Evolutionary conservation across 2,329 filamentous ascomycete genomes (phyloP), one percentile per base, ranked within the genome.

Genomic region (Penicillium corylophilum): DNA sequence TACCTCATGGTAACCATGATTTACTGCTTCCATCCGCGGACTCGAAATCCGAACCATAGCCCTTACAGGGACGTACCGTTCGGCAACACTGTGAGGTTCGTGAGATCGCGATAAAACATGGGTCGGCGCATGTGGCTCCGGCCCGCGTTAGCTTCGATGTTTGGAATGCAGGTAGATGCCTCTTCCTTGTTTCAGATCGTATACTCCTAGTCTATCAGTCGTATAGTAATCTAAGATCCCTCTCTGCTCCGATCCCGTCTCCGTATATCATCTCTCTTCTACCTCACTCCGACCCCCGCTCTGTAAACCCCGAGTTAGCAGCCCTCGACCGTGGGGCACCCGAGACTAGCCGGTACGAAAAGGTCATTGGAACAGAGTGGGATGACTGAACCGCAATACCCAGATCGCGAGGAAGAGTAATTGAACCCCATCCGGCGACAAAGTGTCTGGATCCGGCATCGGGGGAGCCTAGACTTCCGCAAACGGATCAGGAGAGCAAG

Each of bases 31-130:
- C 35, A 38, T 41, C 33, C 49, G 44, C 43, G 46, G 51, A 49
- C 8, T 29, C 41, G 26, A 41, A 40, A 26, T 26, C 43, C 38
- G 33, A 28, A 40, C 44, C 38, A 31, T 28, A 16, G 23, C 31
- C 38, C 16, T 22, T 24, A 31, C 41, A 36, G 33, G 41, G 28
- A 18, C 40, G 54, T 54, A 56, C 54, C 54, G 51, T 26, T 43
- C 47, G 51, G 46, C 5, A 24, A 18, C 36, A 16, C n/a, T 10
- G 20, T 31, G 43, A 49, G 54, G 51, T 35, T 54, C 50, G 38
- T 33, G 42, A 33, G 15, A 41, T 29, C 44, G 38, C 28, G 20
- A 24, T 40, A 42, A 55, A 57, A 57, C 55, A 55, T 57, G 55
- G 55, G 50, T 47, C 33, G 53, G 13, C 47, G 13, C 36, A 22